Evolutionary conservation across 495 filamentous ascomycete genomes (phyloP), one percentile per base, ranked within the genome.

Genomic region (Endocarpon pusillum): DNA sequence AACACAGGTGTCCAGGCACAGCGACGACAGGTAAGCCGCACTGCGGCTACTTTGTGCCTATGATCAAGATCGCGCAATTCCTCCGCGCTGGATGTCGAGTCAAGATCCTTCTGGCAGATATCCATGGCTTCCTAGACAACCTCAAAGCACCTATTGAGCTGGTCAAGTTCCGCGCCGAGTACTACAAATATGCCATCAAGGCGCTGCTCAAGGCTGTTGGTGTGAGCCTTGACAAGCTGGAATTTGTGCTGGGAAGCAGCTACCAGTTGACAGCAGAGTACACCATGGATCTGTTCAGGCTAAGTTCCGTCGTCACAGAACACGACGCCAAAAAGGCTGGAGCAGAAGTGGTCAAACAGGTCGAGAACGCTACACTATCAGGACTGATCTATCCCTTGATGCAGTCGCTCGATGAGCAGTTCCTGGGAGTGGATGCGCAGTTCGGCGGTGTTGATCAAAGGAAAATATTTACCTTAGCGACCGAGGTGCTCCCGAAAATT

Each of bases 341-440:
- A 10, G 78, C 81, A 1, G 89, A 97, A 48, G 68, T 97, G 4
- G 85, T 97, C 27, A 97, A 96, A 62, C 83, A 94, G 58, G 67
- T 74, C 9, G 66, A 66, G 15, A 81, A 79, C 42, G 68, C 79
- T 17, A 69, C 78, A 7, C 44, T 97, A 29, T 71, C 66, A 40
- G 85, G 84, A 0, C 64, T 94, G 10, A 64, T 94, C 29, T 97
- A 97, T 14, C 43, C 43, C 6, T 37, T 66, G 11, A 76, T 97
- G 49, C 89, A 97, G 56, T 76, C 77, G 3, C 61, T 96, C 19
- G 87, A 97, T 43, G 89, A 97, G 55, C 67, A 96, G 57, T 72
- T 94, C 57, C 63, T 97, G 3, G 68, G 72, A 34, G 80, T 85
- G 3, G 84, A 97, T 54, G 74, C 63, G 1, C 77, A 97, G 42